Percentiles rank a stretch among this genome's conserved stretches.
Evolutionary conservation across 2,329 filamentous ascomycete species (phyloP).

Genomic region (Cryphonectria japonica): DNA sequence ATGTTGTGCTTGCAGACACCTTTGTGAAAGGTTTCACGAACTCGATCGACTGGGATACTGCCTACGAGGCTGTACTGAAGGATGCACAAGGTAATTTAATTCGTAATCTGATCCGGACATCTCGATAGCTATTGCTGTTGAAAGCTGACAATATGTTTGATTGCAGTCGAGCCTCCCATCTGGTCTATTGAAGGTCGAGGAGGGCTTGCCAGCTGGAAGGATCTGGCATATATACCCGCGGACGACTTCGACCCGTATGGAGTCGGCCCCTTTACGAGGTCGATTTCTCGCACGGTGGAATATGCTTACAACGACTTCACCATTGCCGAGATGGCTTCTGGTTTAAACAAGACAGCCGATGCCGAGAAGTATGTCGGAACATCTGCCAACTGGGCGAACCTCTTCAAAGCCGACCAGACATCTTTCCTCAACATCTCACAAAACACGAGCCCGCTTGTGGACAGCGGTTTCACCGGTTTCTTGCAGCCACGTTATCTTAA

Average conservation of each 20-base stretch:
- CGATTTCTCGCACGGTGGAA: constrained; percentile 71
- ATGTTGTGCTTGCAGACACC: constrained; percentile 66
- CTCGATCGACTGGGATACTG: constrained; percentile 65
- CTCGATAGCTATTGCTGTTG: too few species aligned
- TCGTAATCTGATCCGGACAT: too few species aligned
- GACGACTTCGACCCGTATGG: constrained; percentile 65
- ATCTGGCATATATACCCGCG: constrained; percentile 67
- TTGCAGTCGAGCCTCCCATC: constrained; percentile 59
- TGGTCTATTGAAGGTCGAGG: constrained; percentile 71
- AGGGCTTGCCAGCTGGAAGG: constrained; percentile 71
- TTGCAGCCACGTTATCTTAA: constrained; percentile 69
- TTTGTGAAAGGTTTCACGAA: constrained; percentile 62
- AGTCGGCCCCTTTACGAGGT: constrained; percentile 66
- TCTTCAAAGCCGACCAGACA: constrained; percentile 62
- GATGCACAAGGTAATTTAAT: constrained; percentile 57
- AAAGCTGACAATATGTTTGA: not conserved
- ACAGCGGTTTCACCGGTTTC: constrained; percentile 69
- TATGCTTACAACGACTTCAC: constrained; percentile 76
- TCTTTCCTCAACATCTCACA: constrained; percentile 43
- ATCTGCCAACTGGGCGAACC: constrained; percentile 66
- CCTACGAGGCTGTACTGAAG: constrained; percentile 68
- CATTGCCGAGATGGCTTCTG: constrained; percentile 61
- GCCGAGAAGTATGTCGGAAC: constrained; percentile 59
- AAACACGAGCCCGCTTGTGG: constrained; percentile 29
- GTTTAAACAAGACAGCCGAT: constrained; percentile 56